Evolutionary conservation across 768 basidiomycete genomes (phyloP).

Genomic region (Phaffia tasmanica): DNA sequence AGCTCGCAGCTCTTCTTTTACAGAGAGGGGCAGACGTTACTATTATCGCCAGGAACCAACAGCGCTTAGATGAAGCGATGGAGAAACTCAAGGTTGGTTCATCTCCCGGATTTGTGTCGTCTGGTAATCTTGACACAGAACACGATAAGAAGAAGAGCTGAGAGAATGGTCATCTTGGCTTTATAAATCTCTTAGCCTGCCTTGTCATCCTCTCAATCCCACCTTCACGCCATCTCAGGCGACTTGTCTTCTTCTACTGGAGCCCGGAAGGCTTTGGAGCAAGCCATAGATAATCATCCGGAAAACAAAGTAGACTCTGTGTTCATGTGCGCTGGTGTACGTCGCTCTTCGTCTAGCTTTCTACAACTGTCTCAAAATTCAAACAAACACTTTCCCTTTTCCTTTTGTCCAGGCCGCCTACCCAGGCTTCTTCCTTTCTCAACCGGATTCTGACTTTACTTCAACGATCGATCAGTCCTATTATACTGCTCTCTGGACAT

Average conservation of each 20-base stretch:
- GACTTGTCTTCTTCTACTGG: conserved; percentile 48
- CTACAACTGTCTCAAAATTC: not conserved
- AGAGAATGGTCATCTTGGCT: not conserved
- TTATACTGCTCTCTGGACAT: conserved; percentile 49
- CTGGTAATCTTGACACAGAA: not conserved
- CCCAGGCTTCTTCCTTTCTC: conserved; percentile 66
- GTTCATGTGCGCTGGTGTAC: conserved; percentile 64
- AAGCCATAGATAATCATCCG: conserved; percentile 48
- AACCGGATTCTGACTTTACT: conserved; percentile 50
- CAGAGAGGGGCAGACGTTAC: conserved; percentile 67
- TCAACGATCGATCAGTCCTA: conserved; percentile 51
- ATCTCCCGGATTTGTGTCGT: not conserved
- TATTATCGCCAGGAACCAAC: conserved; percentile 67
- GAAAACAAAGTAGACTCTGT: conserved; percentile 61
- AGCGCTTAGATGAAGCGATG: conserved; percentile 52
- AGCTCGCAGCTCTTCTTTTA: conserved; percentile 56
- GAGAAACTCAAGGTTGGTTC: conserved; percentile 52
- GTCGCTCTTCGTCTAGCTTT: not conserved
- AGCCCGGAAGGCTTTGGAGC: conserved; percentile 53
- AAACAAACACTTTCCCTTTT: not conserved
- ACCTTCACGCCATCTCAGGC: conserved; percentile 56
- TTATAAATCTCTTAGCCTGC: conserved; percentile 41
- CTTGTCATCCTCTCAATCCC: conserved; percentile 51
- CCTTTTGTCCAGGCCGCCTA: conserved; percentile 31
- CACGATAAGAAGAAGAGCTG: not conserved